These are phyloP conservation scores for Leucoagaricus sp. DNA, from an alignment of 1,284 basidiomycete genomes.

Conservation along the genomic window DNA sequence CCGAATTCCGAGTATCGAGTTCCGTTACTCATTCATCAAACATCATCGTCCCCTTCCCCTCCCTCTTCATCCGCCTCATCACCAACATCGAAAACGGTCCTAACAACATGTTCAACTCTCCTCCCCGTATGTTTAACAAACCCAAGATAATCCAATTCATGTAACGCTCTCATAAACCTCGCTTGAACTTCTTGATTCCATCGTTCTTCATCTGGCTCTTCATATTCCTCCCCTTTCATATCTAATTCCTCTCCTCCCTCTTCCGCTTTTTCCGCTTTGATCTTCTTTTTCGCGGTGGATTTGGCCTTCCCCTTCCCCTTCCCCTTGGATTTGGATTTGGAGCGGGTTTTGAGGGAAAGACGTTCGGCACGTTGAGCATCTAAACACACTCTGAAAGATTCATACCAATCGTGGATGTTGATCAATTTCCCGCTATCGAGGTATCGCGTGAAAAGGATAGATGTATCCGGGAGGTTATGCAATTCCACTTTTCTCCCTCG, in stretches of 20 bases:
- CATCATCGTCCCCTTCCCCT: not conserved
- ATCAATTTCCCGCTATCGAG: conserved; percentile 76
- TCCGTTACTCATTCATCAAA: no score
- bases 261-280: conserved; percentile 13
- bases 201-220: conserved; percentile 41
- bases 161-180: conserved; percentile 73
- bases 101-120: conserved; percentile 72
- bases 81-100: conserved; percentile 64
- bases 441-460: conserved; percentile 74
- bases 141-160: conserved; percentile 78
- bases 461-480: conserved; percentile 65
- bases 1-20: no score
- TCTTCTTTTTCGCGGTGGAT: not conserved
- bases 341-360: conserved; percentile 16
- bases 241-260: conserved; percentile 26
- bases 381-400: conserved; percentile 63
- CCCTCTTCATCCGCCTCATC: conserved; percentile 39
- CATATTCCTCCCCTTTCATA: conserved; percentile 18
- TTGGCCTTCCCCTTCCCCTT: conserved; percentile 15
- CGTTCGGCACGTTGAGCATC: conserved; percentile 48
- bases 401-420: conserved; percentile 83
- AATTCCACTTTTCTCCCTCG: conserved; percentile 24
- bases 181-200: conserved; percentile 71
- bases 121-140: conserved; percentile 77
- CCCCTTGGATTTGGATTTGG: conserved; percentile 17